Evolutionary conservation across 805 yeast species (phyloP), one percentile per base, ranked within the genome.

Genomic region (Cyberlindnera nakhonratchasimensis): DNA sequence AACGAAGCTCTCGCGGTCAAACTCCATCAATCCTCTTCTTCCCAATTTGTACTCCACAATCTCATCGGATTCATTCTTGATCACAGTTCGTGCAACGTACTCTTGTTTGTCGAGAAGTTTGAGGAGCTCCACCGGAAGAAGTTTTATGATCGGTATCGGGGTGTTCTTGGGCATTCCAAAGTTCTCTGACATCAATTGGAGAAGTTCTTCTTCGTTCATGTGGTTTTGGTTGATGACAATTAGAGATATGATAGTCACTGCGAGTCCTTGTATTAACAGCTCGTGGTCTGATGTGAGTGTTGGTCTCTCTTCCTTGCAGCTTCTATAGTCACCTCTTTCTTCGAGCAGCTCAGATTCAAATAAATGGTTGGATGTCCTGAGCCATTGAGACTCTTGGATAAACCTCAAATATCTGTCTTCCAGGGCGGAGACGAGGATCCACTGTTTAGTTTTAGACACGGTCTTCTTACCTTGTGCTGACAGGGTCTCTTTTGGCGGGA

Each of bases 171-270:
- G 30, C 4, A 62, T 12, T 3, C 58, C 62, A 28, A 67, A 66
- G 16, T 73, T 71, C 17, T 54, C 58, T 43, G 59, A 51, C 51
- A 75, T 59, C 1, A 69, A 66, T 42, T 64, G 47, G 28, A 73
- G 29, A 38, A 75, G 61, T 45, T 65, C 70, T 9, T 57, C 68
- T 39, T 74, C 77, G 33, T 66, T 70, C 35, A 62, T 48, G 38
- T 55, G 59, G 31, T 62, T 61, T 6, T 48, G 45, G 8, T 51
- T 47, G 1, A 62, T 49, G 4, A 57, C 48, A 5, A 62, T 43
- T 6, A 57, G 29, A 17, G 54, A 47, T 1, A 59, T 19, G 9
- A 59, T 39, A 1, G 57, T 43, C 13, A 58, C 23, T 1, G 51
- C 43, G 0, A 61, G 25, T 0, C 62, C 64, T 22, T 49, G 51